phyloP scores from a whole-genome alignment of 345 rosid genomes.

The Reutealis trisperma region DNA sequence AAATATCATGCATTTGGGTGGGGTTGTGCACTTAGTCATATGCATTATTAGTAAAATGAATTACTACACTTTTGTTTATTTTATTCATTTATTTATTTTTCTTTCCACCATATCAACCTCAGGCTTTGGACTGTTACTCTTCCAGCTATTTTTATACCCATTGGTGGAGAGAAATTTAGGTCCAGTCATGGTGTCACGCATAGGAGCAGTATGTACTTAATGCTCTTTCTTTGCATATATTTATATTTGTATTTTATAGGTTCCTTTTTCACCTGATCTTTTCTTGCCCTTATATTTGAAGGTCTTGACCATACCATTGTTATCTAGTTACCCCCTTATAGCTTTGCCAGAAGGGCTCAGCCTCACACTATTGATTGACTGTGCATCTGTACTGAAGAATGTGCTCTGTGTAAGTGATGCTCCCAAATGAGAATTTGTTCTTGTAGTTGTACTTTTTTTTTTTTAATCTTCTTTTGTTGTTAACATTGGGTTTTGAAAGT shows the following conservation, averaged over 20 bases:
- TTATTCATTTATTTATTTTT: background rate
- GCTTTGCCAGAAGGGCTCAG: slow-evolving; percentile 39
- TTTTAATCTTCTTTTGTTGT: background rate
- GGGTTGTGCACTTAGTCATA: background rate
- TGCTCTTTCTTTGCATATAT: background rate
- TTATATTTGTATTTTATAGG: background rate
- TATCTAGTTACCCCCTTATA: slow-evolving; percentile 46
- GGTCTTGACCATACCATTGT: slow-evolving; percentile 44
- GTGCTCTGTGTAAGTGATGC: slow-evolving; percentile 44
- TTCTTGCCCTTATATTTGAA: slow-evolving; percentile 17
- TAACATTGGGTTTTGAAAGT: background rate
- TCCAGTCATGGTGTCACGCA: slow-evolving; percentile 42
- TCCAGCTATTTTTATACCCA: slow-evolving; percentile 52
- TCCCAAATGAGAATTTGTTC: background rate
- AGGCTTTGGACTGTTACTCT: slow-evolving; percentile 53
- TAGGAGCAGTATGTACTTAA: slow-evolving; percentile 44
- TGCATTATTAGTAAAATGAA: background rate
- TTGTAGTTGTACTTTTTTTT: background rate
- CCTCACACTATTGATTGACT: slow-evolving; percentile 37
- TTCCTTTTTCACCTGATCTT: background rate
- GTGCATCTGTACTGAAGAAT: slow-evolving; percentile 48
- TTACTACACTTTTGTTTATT: background rate
- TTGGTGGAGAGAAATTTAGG: slow-evolving; percentile 44
- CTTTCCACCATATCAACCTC: background rate
- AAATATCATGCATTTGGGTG: background rate